A percentile compares a stretch with the other conserved stretches of the same genome.
Conservation (phyloP, 2,329 filamentous ascomycete genomes). For the Epichloe sp. region DNA sequence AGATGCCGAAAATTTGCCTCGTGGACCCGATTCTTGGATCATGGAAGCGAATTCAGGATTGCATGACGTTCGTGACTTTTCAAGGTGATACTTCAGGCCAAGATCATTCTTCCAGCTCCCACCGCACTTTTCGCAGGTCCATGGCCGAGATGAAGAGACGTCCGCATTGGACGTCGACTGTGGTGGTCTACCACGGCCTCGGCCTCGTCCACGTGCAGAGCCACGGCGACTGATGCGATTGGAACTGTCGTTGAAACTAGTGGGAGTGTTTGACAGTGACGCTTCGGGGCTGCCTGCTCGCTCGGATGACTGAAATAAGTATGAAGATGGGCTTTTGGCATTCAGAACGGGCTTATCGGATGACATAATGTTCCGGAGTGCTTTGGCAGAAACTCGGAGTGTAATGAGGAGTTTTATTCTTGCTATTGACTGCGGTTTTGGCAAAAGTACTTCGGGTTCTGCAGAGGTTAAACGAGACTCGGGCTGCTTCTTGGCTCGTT, state of each 20-base stretch:
- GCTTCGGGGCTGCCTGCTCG: not conserved
- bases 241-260: not conserved
- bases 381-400: slow-evolving; percentile 1
- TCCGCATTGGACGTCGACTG: slow-evolving; percentile 7
- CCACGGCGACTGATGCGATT: not conserved
- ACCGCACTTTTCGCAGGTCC: slow-evolving; percentile 38
- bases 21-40: slow-evolving; percentile 7
- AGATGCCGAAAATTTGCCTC: slow-evolving; percentile 6
- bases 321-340: not conserved
- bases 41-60: slow-evolving; percentile 28
- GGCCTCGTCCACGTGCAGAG: not conserved
- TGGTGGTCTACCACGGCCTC: slow-evolving; percentile 5
- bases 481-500: not conserved
- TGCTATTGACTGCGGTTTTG: not conserved
- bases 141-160: slow-evolving; percentile 18
- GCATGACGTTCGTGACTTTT: slow-evolving; percentile 39
- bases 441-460: not conserved
- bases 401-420: not conserved
- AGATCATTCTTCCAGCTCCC: slow-evolving; percentile 44
- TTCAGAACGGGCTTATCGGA: not conserved
- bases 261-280: not conserved
- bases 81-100: slow-evolving; percentile 44
- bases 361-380: not conserved
- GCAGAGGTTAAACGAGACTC: not conserved
- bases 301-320: not conserved